Evolutionary conservation across 108 stramenopile species (phyloP).

Genomic region (Cyclostephanos invisitatus): DNA sequence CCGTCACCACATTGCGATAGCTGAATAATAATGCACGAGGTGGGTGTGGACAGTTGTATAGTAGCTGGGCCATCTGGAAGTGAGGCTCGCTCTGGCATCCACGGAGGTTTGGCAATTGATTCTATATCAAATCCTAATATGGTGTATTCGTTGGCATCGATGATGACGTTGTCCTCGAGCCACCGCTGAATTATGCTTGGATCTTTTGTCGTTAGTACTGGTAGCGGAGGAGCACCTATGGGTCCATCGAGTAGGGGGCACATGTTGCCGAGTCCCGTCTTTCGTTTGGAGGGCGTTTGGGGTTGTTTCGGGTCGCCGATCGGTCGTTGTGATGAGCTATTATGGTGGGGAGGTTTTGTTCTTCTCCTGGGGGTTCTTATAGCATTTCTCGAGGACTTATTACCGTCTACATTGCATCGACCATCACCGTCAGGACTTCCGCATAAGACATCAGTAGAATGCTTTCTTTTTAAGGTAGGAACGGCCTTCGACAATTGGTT

Average conservation of each 20-base stretch:
- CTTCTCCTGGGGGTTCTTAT: background rate
- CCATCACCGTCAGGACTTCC: background rate
- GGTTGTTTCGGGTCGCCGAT: background rate
- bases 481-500: background rate
- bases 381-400: background rate
- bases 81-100: conserved; percentile 40
- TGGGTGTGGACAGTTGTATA: conserved; percentile 65
- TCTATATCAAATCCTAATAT: conserved; percentile 48
- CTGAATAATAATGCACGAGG: conserved; percentile 63
- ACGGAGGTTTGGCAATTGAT: conserved; percentile 46
- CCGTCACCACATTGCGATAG: conserved; percentile 45
- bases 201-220: conserved; percentile 64
- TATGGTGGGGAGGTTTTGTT: background rate
- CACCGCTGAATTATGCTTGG: conserved; percentile 51
- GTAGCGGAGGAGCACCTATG: conserved; percentile 41
- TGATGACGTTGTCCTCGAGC: conserved; percentile 50
- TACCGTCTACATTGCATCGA: background rate
- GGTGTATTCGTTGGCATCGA: conserved; percentile 6
- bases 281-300: background rate
- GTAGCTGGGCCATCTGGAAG: conserved; percentile 61
- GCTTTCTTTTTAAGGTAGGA: background rate
- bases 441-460: background rate
- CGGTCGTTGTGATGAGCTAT: background rate
- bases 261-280: conserved; percentile 20
- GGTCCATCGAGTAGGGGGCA: conserved; percentile 28